Evolutionary conservation across 2,329 filamentous ascomycete species (phyloP).

Genomic region (Gnomoniopsis sp.): DNA sequence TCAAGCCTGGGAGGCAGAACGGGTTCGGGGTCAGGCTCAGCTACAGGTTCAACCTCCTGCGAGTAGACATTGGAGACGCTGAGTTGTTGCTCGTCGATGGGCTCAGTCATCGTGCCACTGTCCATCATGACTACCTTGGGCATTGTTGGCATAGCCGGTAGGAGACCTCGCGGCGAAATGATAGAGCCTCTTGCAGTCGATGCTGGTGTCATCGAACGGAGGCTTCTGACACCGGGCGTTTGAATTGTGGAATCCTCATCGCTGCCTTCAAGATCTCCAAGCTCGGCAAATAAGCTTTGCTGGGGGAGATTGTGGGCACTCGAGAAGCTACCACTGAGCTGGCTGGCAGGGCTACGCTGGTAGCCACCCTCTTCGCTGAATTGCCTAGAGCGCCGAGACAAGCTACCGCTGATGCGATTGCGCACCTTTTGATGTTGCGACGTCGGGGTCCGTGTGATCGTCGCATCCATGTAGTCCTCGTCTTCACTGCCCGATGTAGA

Average conservation of each 20-base stretch:
- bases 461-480: conserved; percentile 50
- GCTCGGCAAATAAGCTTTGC: conserved; percentile 87
- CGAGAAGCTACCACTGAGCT: conserved; percentile 49
- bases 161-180: conserved; percentile 35
- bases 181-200: conserved; percentile 39
- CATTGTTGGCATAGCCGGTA: conserved; percentile 45
- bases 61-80: conserved; percentile 42
- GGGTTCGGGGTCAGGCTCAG: conserved; percentile 30
- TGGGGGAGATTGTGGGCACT: conserved; percentile 47
- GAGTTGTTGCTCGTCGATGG: conserved; percentile 41
- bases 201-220: conserved; percentile 45
- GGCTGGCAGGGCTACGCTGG: conserved; percentile 60
- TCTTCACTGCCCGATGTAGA: conserved; percentile 82
- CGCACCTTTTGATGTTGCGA: conserved; percentile 66
- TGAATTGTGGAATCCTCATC: conserved; percentile 65
- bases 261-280: conserved; percentile 74
- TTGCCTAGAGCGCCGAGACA: conserved; percentile 57
- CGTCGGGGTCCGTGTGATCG: conserved; percentile 58
- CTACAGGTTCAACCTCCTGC: conserved; percentile 39
- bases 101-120: conserved; percentile 59
- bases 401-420: conserved; percentile 61
- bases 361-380: conserved; percentile 56
- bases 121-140: conserved; percentile 57
- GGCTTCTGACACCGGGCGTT: conserved; percentile 51
- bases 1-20: conserved; percentile 31